Conservation (phyloP, 2,329 filamentous ascomycete species). For the Elsinoe batatas region DNA sequence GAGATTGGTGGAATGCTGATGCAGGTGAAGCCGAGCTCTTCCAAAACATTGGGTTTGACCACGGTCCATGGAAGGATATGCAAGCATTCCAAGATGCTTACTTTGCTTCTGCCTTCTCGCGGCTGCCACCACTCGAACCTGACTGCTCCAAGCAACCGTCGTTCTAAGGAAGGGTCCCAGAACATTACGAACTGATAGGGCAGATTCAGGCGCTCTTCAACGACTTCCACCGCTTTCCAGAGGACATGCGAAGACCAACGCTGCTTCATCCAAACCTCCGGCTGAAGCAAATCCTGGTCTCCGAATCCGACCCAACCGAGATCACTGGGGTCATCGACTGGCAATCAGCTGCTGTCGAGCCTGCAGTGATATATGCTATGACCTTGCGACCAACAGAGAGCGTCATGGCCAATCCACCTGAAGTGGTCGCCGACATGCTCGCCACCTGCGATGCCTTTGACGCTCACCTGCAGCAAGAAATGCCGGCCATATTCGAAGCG, state of each 20-base stretch:
- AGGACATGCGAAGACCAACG: constrained; percentile 15
- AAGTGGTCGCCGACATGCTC: background rate
- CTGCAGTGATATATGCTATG: constrained; percentile 15
- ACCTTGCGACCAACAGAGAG: background rate
- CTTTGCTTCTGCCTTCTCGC: background rate
- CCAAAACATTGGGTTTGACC: background rate
- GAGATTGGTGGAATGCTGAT: constrained; percentile 4
- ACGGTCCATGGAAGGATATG: background rate
- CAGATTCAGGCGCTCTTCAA: background rate
- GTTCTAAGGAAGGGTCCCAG: background rate
- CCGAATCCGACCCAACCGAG: constrained; percentile 22
- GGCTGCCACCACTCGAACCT: background rate
- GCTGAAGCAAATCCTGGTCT: constrained; percentile 27
- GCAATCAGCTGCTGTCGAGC: constrained; percentile 22
- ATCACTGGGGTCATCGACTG: constrained; percentile 29
- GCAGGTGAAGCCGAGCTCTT: background rate
- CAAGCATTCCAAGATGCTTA: background rate
- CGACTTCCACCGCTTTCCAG: background rate
- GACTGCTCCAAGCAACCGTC: background rate
- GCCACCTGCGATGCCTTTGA: background rate
- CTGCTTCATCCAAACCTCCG: constrained; percentile 28
- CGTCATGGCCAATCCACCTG: background rate
- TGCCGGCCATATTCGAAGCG: background rate
- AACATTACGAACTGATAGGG: background rate
- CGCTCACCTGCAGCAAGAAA: background rate